Evolutionary conservation across 1,284 basidiomycete genomes (phyloP).

Genomic region (Tylopilus orsonianus): DNA sequence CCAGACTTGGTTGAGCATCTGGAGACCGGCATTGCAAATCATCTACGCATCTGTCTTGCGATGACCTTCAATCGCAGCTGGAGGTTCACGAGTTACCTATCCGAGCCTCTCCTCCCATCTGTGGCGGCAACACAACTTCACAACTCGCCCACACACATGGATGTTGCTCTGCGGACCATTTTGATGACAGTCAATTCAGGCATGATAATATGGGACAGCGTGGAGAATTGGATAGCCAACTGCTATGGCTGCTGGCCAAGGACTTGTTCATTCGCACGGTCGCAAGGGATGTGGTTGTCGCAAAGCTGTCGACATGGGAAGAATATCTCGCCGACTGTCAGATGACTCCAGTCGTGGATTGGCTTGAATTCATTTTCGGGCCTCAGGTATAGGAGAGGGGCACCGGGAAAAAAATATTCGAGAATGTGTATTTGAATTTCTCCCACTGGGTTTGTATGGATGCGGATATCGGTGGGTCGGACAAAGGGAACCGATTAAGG

Average conservation of each 20-base stretch:
- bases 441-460: conserved; percentile 13
- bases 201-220: background rate
- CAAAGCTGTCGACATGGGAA: background rate
- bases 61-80: background rate
- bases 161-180: background rate
- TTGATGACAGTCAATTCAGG: background rate
- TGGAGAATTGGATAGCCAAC: background rate
- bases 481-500: background rate
- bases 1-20: background rate
- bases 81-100: background rate
- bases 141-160: background rate
- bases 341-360: conserved; percentile 4
- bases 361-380: conserved; percentile 17
- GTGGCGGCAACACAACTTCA: background rate
- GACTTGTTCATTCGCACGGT: background rate
- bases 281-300: background rate
- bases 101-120: background rate
- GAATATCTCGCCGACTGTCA: conserved; percentile 1
- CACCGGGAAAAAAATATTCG: background rate
- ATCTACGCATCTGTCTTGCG: background rate
- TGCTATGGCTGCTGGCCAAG: conserved; percentile 6
- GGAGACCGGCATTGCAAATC: background rate
- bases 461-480: background rate
- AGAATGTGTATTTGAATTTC: conserved; percentile 13
- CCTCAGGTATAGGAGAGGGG: background rate